Evolutionary conservation across 2,329 filamentous ascomycete species (phyloP).

Genomic region (Trichoderma lentiforme): DNA sequence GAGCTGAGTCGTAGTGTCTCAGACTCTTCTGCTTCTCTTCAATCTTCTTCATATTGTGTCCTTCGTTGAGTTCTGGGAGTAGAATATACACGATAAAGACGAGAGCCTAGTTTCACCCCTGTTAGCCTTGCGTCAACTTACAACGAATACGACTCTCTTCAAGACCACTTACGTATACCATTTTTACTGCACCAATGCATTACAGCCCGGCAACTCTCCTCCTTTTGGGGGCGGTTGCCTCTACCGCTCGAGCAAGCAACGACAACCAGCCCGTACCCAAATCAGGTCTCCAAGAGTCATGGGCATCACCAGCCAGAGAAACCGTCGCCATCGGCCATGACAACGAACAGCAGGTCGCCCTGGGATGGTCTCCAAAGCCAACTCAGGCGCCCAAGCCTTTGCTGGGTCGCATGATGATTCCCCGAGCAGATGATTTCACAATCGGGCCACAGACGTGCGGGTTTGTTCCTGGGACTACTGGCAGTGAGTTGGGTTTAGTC

Average conservation of each 20-base stretch:
- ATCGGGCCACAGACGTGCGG: constrained; percentile 32
- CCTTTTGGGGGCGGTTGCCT: constrained; percentile 21
- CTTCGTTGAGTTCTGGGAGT: background rate
- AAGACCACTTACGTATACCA: background rate
- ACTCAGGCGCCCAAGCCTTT: constrained; percentile 30
- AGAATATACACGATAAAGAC: background rate
- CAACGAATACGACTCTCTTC: background rate
- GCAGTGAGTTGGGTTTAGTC: constrained; percentile 27
- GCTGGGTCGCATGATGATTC: constrained; percentile 30
- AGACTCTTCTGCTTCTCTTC: background rate
- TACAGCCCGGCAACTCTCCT: constrained; percentile 21
- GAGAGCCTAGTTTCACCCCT: background rate
- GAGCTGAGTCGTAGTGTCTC: background rate
- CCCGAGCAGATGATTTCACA: constrained; percentile 29
- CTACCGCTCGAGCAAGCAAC: constrained; percentile 22
- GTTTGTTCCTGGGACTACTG: constrained; percentile 24
- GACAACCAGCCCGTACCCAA: constrained; percentile 23
- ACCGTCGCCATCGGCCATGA: constrained; percentile 23
- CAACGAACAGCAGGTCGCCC: constrained; percentile 26
- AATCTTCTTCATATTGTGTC: background rate
- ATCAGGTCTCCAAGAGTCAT: constrained; percentile 27
- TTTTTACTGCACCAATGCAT: constrained; percentile 2
- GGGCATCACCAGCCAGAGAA: constrained; percentile 29
- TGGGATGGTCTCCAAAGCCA: constrained; percentile 33
- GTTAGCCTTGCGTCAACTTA: background rate